These are phyloP conservation scores for Phytophthora megakarya DNA, from an alignment of 352 stramenopile genomes.

Conservation along the genomic window DNA sequence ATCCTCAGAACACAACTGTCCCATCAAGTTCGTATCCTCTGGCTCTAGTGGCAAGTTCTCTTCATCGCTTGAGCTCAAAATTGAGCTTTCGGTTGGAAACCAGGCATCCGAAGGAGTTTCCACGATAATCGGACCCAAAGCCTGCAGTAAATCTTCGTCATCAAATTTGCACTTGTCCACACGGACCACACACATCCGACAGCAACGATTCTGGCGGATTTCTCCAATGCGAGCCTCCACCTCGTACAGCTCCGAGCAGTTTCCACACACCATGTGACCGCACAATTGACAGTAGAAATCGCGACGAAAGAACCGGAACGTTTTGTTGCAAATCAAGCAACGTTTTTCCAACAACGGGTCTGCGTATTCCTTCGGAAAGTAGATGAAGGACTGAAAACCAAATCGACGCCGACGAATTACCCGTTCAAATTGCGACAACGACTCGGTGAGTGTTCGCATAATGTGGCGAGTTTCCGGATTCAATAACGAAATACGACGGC, in stretches of 20 bases:
- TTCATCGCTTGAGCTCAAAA: slow-evolving; percentile 8
- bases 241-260: slow-evolving; percentile 57
- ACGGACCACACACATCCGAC: slow-evolving; percentile 53
- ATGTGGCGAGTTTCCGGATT: slow-evolving; percentile 55
- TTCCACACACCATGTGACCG: slow-evolving; percentile 50
- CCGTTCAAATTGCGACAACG: slow-evolving; percentile 53
- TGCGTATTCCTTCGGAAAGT: slow-evolving; percentile 50
- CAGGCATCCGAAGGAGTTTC: slow-evolving; percentile 46
- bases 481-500: slow-evolving; percentile 43
- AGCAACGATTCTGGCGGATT: slow-evolving; percentile 53
- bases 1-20: slow-evolving; percentile 50
- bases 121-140: slow-evolving; percentile 50
- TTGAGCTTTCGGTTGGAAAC: slow-evolving; percentile 14
- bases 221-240: slow-evolving; percentile 52
- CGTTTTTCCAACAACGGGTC: slow-evolving; percentile 32
- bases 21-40: slow-evolving; percentile 37
- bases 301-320: slow-evolving; percentile 52
- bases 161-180: slow-evolving; percentile 61
- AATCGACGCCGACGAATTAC: slow-evolving; percentile 68
- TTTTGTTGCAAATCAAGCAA: slow-evolving; percentile 57
- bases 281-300: slow-evolving; percentile 66
- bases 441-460: slow-evolving; percentile 53
- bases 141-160: slow-evolving; percentile 49
- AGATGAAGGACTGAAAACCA: slow-evolving; percentile 72
- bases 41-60: slow-evolving; percentile 26